Conservation (phyloP, 805 yeast genomes). For the Tanozyma kutaoensis region DNA sequence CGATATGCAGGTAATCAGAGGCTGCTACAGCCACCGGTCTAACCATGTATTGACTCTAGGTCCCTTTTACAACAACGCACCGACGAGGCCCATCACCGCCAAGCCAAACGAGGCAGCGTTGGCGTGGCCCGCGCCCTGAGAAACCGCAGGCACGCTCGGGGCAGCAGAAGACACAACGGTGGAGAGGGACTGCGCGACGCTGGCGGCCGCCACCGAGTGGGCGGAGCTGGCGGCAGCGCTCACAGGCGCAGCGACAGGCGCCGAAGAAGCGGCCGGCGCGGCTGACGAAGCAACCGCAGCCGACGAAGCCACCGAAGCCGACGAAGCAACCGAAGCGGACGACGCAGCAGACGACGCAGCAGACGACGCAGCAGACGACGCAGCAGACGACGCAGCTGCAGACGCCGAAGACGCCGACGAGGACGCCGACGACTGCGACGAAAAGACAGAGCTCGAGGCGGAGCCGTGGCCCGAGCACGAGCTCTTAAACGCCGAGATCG, state of each 20-base stretch:
- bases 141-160: no score
- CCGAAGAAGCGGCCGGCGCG: constrained; percentile 9
- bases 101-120: constrained; percentile 19
- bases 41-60: no score
- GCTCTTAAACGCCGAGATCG: constrained; percentile 37
- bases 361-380: constrained; percentile 13
- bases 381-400: constrained; percentile 10
- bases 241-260: constrained; percentile 4
- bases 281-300: constrained; percentile 5
- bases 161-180: no score
- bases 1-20: no score
- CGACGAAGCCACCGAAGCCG: constrained; percentile 12
- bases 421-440: constrained; percentile 10
- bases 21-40: no score
- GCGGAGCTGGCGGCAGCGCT: constrained; percentile 8
- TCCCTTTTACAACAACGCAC: constrained; percentile 14
- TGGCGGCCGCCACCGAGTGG: constrained; percentile 14
- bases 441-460: constrained; percentile 8
- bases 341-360: constrained; percentile 17
- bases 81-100: constrained; percentile 25
- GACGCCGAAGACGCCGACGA: constrained; percentile 2
- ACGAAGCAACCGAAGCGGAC: constrained; percentile 6
- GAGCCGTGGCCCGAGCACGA: constrained; percentile 16
- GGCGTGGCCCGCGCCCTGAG: constrained; percentile 11
- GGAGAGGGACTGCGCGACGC: no score